Conservation (phyloP, 306 rosid genomes). For the Chamaecrista fasciculata region DNA sequence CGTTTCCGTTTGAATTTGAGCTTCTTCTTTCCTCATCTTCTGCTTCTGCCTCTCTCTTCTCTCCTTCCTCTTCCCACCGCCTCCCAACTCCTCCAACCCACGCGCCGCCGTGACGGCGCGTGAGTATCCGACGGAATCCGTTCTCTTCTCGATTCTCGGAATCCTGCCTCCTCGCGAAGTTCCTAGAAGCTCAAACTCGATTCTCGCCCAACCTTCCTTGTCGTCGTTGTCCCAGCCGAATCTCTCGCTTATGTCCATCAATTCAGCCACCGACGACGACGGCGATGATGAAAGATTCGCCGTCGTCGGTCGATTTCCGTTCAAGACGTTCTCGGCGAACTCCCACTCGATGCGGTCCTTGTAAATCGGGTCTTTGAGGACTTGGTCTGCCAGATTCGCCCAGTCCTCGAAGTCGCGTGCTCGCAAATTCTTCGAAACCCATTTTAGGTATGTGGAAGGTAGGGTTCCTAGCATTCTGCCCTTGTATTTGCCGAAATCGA, state of each 20-base stretch:
- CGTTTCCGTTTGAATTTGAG: background rate
- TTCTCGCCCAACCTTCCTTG: slow-evolving; percentile 49
- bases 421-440: slow-evolving; percentile 57
- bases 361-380: slow-evolving; percentile 60
- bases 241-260: slow-evolving; percentile 48
- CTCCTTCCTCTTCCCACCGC: slow-evolving; percentile 20
- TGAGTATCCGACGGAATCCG: background rate
- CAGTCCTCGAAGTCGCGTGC: slow-evolving; percentile 49
- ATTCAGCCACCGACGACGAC: slow-evolving; percentile 18
- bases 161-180: slow-evolving; percentile 65
- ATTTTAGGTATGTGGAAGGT: slow-evolving; percentile 64
- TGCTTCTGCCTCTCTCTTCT: slow-evolving; percentile 36
- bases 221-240: slow-evolving; percentile 67
- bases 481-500: slow-evolving; percentile 61
- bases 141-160: slow-evolving; percentile 28
- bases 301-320: background rate
- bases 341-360: slow-evolving; percentile 68
- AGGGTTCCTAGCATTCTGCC: slow-evolving; percentile 67
- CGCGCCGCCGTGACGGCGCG: no score
- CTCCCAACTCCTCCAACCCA: background rate
- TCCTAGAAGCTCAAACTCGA: slow-evolving; percentile 61
- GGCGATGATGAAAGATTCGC: background rate
- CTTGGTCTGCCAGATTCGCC: slow-evolving; percentile 65
- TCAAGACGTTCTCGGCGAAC: slow-evolving; percentile 40
- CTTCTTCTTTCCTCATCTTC: background rate